A percentile compares a stretch with the other conserved stretches of the same genome.
These are phyloP conservation scores for Alternaria panax DNA, from an alignment of 2,329 filamentous ascomycete genomes.

Conservation along the genomic window DNA sequence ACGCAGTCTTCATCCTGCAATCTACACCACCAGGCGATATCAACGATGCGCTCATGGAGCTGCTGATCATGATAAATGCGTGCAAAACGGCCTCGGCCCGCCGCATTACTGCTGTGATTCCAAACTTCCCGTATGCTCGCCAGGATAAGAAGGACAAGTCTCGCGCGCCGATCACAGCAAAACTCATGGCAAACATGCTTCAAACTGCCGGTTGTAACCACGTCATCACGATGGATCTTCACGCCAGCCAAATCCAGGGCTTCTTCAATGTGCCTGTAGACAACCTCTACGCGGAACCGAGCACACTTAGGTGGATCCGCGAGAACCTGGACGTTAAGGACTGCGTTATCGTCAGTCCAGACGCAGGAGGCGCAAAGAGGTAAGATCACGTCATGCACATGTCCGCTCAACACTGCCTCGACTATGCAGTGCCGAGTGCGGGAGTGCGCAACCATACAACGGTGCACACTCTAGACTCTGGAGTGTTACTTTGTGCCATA, in stretches of 20 bases:
- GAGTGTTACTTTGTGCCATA: neutral
- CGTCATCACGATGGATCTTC: slow-evolving; percentile 95
- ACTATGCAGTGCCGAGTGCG: neutral
- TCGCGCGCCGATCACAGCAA: slow-evolving; percentile 93
- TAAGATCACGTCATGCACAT: slow-evolving; percentile 43
- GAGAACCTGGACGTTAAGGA: slow-evolving; percentile 83
- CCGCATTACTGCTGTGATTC: slow-evolving; percentile 92
- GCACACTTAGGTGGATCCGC: slow-evolving; percentile 87
- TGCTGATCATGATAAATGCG: slow-evolving; percentile 97
- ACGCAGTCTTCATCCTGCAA: slow-evolving; percentile 88
- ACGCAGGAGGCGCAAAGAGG: slow-evolving; percentile 93
- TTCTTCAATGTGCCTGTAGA: slow-evolving; percentile 88
- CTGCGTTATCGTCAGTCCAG: slow-evolving; percentile 92
- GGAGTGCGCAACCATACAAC: neutral
- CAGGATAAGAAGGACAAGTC: slow-evolving; percentile 99
- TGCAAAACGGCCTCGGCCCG: slow-evolving; percentile 86
- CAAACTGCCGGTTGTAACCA: slow-evolving; percentile 93
- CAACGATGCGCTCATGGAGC: slow-evolving; percentile 97
- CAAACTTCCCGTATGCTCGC: slow-evolving; percentile 94
- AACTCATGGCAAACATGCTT: slow-evolving; percentile 96
- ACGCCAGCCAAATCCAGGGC: slow-evolving; percentile 91
- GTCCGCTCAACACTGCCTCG: neutral
- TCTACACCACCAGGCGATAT: slow-evolving; percentile 95
- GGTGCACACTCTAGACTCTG: neutral
- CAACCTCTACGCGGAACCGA: slow-evolving; percentile 92